Evolutionary conservation across 2,329 filamentous ascomycete species (phyloP), one percentile per base, ranked within the genome.

Genomic region (Sphaerulina populicola): DNA sequence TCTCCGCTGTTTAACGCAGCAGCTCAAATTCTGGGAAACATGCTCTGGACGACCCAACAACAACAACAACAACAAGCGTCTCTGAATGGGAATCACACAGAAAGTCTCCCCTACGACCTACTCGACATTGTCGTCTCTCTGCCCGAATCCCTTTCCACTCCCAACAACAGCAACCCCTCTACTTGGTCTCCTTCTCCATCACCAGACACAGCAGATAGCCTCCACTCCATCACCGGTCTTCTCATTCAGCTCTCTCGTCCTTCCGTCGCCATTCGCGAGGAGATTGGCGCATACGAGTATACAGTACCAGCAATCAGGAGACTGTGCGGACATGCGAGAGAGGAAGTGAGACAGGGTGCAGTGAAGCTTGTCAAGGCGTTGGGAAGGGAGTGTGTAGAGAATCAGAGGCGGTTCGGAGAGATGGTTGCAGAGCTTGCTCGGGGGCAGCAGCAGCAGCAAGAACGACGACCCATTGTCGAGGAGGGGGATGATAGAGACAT

Each of bases 1-100:
- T 35, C 41, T 11, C 36, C 40, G 29, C 39, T 33, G 29, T 53
- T 57, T 27, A 57, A 49, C 8, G 63, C 62, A 5, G 59, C 59
- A 21, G 66, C 60, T 36, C 64, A 66, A 44, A 47, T 64, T 6
- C 27, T 64, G 7, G 64, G 63, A 9, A 66, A 66, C 31, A 30
- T 62, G n/a, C 49, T 64, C n/a, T 60, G 59, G 54, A 41, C 51
- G 1, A 37, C 33, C 10, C 18, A 56, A 23, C 29, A 51, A 10
- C 46, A 37, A 36, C 52, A 18, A 3, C 18, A 18, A 18, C 42
- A 33, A 38, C 30, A 35, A 10, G 4, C 31, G 31, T 12, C 31
- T n/a, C 31, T 1, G 31, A 35, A 10, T n/a, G 57, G 43, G 18
- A 41, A 38, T 2, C 37, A 35, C 29, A 23, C 46, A 18, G 40